These are phyloP conservation scores for Linderniella brevidens DNA, from an alignment of 257 asterid genomes.

Conservation along the genomic window DNA sequence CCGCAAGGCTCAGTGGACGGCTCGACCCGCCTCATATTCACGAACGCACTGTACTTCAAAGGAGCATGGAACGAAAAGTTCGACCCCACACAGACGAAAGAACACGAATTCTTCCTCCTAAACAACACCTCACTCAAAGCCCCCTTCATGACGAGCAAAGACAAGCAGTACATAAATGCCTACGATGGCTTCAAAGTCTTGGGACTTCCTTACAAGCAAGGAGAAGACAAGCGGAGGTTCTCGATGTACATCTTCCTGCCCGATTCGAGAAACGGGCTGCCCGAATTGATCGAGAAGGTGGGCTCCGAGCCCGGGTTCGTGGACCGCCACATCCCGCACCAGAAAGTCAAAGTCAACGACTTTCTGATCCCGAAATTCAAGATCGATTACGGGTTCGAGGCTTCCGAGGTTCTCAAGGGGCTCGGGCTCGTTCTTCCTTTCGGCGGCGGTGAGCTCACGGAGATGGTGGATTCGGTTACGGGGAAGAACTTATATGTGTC, in stretches of 20 bases:
- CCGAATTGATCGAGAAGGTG: slow-evolving; percentile 17
- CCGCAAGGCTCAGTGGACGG: slow-evolving; percentile 27
- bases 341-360: slow-evolving; percentile 14
- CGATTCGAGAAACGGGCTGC: slow-evolving; percentile 24
- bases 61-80: slow-evolving; percentile 37
- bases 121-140: slow-evolving; percentile 16
- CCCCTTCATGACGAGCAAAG: slow-evolving; percentile 36
- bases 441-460: slow-evolving; percentile 15
- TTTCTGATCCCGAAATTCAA: slow-evolving; percentile 32
- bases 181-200: slow-evolving; percentile 31
- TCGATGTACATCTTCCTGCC: slow-evolving; percentile 35
- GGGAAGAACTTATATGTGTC: slow-evolving; percentile 16
- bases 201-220: slow-evolving; percentile 26
- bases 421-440: slow-evolving; percentile 13
- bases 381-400: slow-evolving; percentile 21
- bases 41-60: slow-evolving; percentile 41
- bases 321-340: slow-evolving; percentile 20
- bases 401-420: slow-evolving; percentile 21
- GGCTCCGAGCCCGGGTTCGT: slow-evolving; percentile 19
- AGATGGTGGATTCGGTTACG: slow-evolving; percentile 24
- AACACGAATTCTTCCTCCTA: slow-evolving; percentile 23
- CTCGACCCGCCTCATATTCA: slow-evolving; percentile 27
- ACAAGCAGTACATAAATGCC: slow-evolving; percentile 21
- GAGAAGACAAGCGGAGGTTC: slow-evolving; percentile 28
- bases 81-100: slow-evolving; percentile 23